Percentiles rank a stretch among this genome's conserved stretches.
Conservation (phyloP, 257 asterid genomes). For the Solanum tarijense region DNA sequence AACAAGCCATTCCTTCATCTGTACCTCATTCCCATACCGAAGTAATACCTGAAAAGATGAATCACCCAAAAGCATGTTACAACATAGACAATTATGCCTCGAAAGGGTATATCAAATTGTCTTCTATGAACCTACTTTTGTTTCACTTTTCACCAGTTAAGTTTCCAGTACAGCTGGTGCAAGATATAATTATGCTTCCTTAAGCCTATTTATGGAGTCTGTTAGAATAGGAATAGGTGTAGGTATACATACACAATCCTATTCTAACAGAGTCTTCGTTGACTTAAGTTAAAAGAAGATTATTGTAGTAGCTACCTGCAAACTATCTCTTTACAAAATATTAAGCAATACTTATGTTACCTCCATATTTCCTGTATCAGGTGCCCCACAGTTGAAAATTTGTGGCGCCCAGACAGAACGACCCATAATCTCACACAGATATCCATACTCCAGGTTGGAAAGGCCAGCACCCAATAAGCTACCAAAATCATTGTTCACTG, state of each 20-base stretch:
- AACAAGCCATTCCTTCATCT: conserved; percentile 70
- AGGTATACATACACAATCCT: not conserved
- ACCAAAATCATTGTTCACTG: conserved; percentile 28
- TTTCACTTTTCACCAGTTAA: not conserved
- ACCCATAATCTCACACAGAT: conserved; percentile 91
- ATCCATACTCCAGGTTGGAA: conserved; percentile 87
- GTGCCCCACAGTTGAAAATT: conserved; percentile 94
- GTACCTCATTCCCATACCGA: conserved; percentile 85
- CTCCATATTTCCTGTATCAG: conserved; percentile 99
- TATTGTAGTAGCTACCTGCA: not conserved
- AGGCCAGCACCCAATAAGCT: conserved; percentile 75
- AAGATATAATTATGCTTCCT: not conserved
- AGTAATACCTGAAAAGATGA: conserved; percentile 51
- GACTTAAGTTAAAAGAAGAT: not conserved
- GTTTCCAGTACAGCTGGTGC: not conserved
- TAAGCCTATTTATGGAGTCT: not conserved
- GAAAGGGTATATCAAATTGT: not conserved
- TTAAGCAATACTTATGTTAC: conserved; percentile 22
- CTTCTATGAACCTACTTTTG: not conserved
- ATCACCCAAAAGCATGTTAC: not conserved
- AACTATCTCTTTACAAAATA: not conserved
- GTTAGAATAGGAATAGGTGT: not conserved
- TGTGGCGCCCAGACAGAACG: conserved; percentile 95
- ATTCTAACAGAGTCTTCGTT: not conserved
- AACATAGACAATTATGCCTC: not conserved